Evolutionary conservation across 192 early-diverging fungal species (phyloP).

Genomic region (Umbelopsis ramanniana): DNA sequence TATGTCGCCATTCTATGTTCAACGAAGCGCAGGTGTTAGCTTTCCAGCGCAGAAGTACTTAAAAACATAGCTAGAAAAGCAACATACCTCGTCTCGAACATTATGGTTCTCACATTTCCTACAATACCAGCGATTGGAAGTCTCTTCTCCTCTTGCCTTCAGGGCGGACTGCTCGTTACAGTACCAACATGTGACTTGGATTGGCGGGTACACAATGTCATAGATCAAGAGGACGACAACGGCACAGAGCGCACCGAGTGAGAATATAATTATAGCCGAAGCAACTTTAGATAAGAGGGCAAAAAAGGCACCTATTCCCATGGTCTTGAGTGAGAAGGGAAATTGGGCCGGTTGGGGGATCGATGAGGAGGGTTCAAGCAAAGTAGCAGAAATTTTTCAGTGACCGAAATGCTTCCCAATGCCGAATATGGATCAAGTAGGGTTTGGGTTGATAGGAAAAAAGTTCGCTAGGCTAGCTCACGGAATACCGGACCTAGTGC

Average conservation of each 20-base stretch:
- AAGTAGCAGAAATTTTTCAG: no score
- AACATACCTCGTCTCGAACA: conserved; percentile 24
- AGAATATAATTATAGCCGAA: conserved; percentile 4
- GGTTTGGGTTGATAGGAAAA: conserved; percentile 6
- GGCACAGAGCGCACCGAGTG: neutral
- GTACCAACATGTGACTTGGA: conserved; percentile 26
- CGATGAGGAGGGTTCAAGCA: neutral
- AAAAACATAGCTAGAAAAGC: neutral
- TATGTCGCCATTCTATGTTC: conserved; percentile 24
- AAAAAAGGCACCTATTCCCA: neutral
- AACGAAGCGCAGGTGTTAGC: neutral
- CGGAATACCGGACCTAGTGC: neutral
- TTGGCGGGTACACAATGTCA: conserved; percentile 5
- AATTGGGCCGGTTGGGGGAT: neutral
- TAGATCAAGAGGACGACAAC: neutral
- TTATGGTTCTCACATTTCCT: conserved; percentile 25
- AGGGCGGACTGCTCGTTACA: conserved; percentile 21
- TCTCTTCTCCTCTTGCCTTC: conserved; percentile 18
- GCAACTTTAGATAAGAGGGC: neutral
- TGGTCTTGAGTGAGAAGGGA: neutral
- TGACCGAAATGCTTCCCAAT: no score
- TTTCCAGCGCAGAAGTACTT: no score
- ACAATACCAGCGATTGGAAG: conserved; percentile 15
- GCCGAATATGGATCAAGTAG: neutral
- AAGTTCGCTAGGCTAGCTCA: neutral